Conservation (phyloP, 768 basidiomycete species). For the Mrakia frigida region DNA sequence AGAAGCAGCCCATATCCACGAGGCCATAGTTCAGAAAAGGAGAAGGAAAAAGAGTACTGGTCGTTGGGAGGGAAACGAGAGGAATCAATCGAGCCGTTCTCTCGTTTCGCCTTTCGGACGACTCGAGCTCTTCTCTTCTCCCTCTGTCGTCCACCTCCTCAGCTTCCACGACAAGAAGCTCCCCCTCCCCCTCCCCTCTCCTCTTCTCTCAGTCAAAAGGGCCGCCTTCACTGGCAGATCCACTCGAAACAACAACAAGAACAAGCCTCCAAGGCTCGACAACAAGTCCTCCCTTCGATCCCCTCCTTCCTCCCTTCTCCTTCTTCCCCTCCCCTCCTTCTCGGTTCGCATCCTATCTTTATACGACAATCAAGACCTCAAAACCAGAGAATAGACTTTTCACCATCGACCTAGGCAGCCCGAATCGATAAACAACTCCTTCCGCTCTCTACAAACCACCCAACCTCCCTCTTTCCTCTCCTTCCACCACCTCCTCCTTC, state of each 20-base stretch:
- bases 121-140: neutral
- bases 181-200: neutral
- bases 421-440: neutral
- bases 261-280: neutral
- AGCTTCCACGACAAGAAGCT: neutral
- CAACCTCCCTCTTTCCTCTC: neutral
- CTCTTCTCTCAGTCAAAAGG: constrained; percentile 2
- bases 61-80: neutral
- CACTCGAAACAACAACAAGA: neutral
- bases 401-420: neutral
- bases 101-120: neutral
- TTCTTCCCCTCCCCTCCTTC: neutral
- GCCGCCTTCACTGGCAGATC: constrained; percentile 11
- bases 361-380: neutral
- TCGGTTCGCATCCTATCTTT: constrained; percentile 12
- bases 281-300: neutral
- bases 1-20: constrained; percentile 21
- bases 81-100: too few relatives aligned
- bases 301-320: neutral
- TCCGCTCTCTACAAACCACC: neutral
- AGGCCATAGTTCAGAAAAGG: constrained; percentile 15
- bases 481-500: neutral
- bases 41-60: neutral
- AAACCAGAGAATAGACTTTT: neutral
- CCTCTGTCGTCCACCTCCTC: neutral